Base-by-base conservation (phyloP, 257 asterid species). In the Echium plantagineum region DNA sequence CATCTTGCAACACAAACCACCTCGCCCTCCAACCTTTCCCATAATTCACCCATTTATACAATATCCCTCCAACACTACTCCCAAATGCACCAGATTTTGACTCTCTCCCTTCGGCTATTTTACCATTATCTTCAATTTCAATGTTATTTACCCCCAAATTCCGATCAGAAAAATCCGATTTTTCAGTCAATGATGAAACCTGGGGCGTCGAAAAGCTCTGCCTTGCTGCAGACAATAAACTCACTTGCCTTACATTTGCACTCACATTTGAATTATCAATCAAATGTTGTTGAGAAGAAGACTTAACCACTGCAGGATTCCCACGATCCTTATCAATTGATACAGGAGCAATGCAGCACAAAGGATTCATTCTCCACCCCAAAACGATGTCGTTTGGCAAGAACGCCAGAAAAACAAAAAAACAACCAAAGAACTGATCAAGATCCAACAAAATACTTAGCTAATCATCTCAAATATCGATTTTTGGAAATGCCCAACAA, bases 321-420 rank as follows among this genome's bases (percentile, higher is more conserved):
- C 79, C 77, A 48, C 77, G 90, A 84, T 91, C 98, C 66, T 81
- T 80, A 21, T 91, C 97, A 16, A 81, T 80, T 74, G 98, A 80
- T 28, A 91, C 98, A 52, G 98, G 96, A 63, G 98, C 98, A 88
- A 91, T 91, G 98, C 98, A 91, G 90, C 98, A 91, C 48, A 91
- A 79, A 13, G 98, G 98, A 77, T 91, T 91, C 98, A 90, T 89
- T 66, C 77, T 67, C 42, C 59, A 52, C 21, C 26, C 30, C 5
- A 13, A 53, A 60, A 67, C 20, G n/a, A 18, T 30, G 30, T 15
- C n/a, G 31, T 26, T 52, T n/a, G 9, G 10, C 65, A 60, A 7
- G 53, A 56, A 3, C 47, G 42, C 13, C 28, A 10, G 22, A 20
- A 32, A 7, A 18, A 15, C 57, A 56, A 28, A 38, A 21, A 55